Evolutionary conservation across 805 yeast species (phyloP), one percentile per base, ranked within the genome.

Genomic region (Metschnikowia kunwiensis): DNA sequence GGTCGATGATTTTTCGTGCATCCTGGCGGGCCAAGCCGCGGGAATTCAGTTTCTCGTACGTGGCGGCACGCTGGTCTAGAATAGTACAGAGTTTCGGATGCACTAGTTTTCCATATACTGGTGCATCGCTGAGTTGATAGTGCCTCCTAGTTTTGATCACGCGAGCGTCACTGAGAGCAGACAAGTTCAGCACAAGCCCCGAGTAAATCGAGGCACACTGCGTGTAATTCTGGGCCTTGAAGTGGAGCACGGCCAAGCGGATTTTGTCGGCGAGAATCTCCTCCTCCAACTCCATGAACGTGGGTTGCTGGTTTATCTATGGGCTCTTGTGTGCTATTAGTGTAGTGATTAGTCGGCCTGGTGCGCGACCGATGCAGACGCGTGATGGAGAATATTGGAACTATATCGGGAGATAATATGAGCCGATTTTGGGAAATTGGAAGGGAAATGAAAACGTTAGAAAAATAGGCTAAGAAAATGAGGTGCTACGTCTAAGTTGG

Each of bases 61-160:
- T 63, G 2, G 80, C 80, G 1, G 78, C 75, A 13, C 78, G 48
- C 37, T 65, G 70, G 43, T 75, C 80, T 8, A 65, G 47, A 5
- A 65, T 39, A 1, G 60, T 47, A 1, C 61, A 53, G 5, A 68
- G 38, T 42, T 58, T 58, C 1, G 73, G 73, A 40, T 68, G 73
- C 7, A 55, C 49, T 5, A 47, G 23, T 5, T 55, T 50, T 7
- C 68, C 67, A 11, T 54, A 36, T 2, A 57, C 27, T 3, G 72
- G 71, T 7, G 24, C 33, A 18, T 43, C 53, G 7, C 43, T 35
- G 5, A 64, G 46, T 4, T 41, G 40, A 34, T 59, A 57, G 24
- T 36, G 38, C 4, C 30, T 31, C 27, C 68, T 42, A 7, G 57
- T 42, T 17, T 35, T 22, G 20, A 43, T 38, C 24, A 29, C 30